Percentiles rank a stretch among this genome's conserved stretches.
These are phyloP conservation scores for Camelina neglecta DNA, from an alignment of 345 rosid species.

Conservation along the genomic window DNA sequence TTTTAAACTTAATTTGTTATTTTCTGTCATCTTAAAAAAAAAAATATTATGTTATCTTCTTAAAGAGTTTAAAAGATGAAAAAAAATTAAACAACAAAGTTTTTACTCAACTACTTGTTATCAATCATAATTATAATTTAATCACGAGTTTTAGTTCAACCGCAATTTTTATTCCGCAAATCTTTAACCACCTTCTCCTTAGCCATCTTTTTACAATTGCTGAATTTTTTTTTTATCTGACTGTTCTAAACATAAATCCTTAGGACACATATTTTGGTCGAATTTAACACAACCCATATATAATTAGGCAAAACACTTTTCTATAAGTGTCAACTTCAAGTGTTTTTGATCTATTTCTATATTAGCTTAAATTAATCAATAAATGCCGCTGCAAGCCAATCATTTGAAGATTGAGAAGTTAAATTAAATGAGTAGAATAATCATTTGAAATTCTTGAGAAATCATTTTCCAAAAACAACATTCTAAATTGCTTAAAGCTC, in stretches of 20 bases:
- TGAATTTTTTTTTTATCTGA: too few relatives aligned
- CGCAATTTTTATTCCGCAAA: too few relatives aligned
- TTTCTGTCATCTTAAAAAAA: too few relatives aligned
- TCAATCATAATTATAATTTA: too few relatives aligned
- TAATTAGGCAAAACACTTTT: background rate
- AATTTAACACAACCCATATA: background rate
- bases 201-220: too few relatives aligned
- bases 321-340: background rate
- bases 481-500: conserved; percentile 26
- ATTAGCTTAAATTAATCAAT: background rate
- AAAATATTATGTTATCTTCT: too few relatives aligned
- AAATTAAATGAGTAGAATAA: conserved; percentile 2
- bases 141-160: too few relatives aligned
- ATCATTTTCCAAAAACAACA: conserved; percentile 20
- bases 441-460: background rate
- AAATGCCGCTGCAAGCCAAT: conserved; percentile 24
- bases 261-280: background rate
- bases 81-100: too few relatives aligned
- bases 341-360: background rate
- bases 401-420: conserved; percentile 11
- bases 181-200: too few relatives aligned
- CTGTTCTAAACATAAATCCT: background rate
- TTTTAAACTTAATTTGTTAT: too few relatives aligned
- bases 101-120: too few relatives aligned
- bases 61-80: too few relatives aligned